Evolutionary conservation across 148 eudicot species (phyloP), one percentile per base, ranked within the genome.

Genomic region (Camellia japonica): DNA sequence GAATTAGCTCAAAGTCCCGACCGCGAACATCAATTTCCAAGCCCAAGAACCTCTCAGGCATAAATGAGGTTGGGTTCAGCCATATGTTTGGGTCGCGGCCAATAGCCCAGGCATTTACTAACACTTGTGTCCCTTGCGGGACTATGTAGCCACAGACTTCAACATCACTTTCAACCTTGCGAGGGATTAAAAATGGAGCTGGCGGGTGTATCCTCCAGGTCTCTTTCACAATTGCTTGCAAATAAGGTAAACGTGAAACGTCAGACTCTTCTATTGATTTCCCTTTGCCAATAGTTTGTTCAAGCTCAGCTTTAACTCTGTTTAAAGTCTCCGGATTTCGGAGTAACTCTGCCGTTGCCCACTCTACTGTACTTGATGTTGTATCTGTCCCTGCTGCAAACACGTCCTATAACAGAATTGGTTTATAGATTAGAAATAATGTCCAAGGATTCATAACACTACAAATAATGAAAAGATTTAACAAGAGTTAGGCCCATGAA

Each of bases 331-430:
- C 59, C 7, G 79, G 79, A 46, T 63, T 76, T 69, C 7, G 70
- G 4, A 76, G 69, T 9, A 76, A 43, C 70, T 76, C 79, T 3
- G 79, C 70, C 79, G 63, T 76, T 62, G 79, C 79, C 79, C 79
- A 76, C 42, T 76, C 79, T 6, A 76, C 15, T 6, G 70, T 76
- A 59, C 79, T 63, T 63, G 79, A 76, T 5, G 70, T 47, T 47
- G 79, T 76, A 30, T 76, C 70, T 0, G 79, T 76, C 19, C 71
- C 79, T 7, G 70, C 79, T 0, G 49, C 70, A 18, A 76, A 76
- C 49, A 76, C 7, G 60, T 76, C 79, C 69, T 76, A 70, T 13
- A 20, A 12, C 54, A 19, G 3, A 41, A 14, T 52, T 20, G 42
- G 12, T 11, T 18, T 44, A 16, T 67, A 38, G n/a, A 42, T 11